Base-by-base conservation (phyloP, 345 rosid species). In the Brassica incana region DNA sequence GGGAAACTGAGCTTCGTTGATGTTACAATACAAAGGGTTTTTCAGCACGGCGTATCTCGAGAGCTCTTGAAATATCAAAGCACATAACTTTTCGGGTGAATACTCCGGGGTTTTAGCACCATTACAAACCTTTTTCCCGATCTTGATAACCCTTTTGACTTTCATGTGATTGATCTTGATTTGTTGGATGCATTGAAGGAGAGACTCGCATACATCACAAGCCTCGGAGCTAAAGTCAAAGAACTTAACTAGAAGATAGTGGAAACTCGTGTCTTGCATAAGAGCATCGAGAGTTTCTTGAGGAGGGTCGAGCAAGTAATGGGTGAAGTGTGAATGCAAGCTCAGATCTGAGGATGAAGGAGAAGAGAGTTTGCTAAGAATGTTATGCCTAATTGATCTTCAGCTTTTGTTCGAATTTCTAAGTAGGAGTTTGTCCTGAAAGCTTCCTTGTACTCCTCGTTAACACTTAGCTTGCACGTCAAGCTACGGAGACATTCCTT, bases 371-470 rank as follows among this genome's bases (percentile, higher is more conserved):
- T 65, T 69, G 72, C 78, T 85, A 73, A 68, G 4, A 10, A 29
- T 60, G 77, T 23, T 11, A 75, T 60, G 59, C 65, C 81, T 62
- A 85, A 65, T 80, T 86, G 89, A 56, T 77, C 86, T 8, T 87
- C 90, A 70, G 86, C 87, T 77, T 89, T 83, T 74, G 84, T 87
- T 72, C 89, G 84, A 85, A 89, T 85, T 56, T 95, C 97, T 15
- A 83, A 65, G 76, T 95, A 95, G 43, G 99, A 95, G 18, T 83
- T 82, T 58, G 98, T 90, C 67, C 96, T 88, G 71, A 95, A 88
- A 67, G 92, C 97, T 86, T 87, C 86, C 78, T 82, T 87, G 91
- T 95, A 92, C 75, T 95, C 99, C 65, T 91, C 93, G 67, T 85
- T 86, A 12, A 95, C 89, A 74, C 77, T 88, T 74, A 78, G 58